Conservation (phyloP, 495 filamentous ascomycete species). For the Terfezia claveryi region DNA sequence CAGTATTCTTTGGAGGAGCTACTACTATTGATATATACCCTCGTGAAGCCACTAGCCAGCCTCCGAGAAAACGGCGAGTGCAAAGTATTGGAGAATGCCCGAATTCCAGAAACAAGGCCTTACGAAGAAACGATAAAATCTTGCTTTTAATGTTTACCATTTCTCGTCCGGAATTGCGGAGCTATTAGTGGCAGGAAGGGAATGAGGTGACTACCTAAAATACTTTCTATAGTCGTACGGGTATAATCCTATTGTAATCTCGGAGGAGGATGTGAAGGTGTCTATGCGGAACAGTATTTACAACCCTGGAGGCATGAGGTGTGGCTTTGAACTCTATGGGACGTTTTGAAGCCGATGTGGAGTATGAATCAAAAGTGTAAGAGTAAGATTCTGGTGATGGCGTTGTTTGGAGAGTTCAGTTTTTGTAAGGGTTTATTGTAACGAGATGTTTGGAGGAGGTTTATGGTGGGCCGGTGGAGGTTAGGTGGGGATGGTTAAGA, state of each 20-base stretch:
- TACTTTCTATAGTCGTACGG: neutral
- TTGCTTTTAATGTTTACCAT: neutral
- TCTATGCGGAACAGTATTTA: neutral
- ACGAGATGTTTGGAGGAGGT: neutral
- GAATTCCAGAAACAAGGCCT: neutral
- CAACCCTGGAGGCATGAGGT: neutral
- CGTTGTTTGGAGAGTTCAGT: neutral
- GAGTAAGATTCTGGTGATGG: neutral
- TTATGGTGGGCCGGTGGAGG: neutral
- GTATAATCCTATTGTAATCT: neutral
- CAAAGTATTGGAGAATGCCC: neutral
- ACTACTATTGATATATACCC: no score
- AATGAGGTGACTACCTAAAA: neutral
- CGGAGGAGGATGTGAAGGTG: neutral
- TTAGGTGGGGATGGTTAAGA: neutral
- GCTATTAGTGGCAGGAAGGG: neutral
- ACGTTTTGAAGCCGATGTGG: neutral
- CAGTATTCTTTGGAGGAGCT: no score
- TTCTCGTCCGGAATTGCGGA: neutral
- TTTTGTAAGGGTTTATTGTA: neutral
- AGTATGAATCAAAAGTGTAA: neutral
- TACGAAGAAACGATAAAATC: neutral
- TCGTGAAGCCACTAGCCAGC: no score
- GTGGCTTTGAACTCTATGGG: neutral
- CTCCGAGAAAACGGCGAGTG: no score